Evolutionary conservation across 2,329 filamentous ascomycete species (phyloP).

Genomic region (Hymenoscyphus albidus): DNA sequence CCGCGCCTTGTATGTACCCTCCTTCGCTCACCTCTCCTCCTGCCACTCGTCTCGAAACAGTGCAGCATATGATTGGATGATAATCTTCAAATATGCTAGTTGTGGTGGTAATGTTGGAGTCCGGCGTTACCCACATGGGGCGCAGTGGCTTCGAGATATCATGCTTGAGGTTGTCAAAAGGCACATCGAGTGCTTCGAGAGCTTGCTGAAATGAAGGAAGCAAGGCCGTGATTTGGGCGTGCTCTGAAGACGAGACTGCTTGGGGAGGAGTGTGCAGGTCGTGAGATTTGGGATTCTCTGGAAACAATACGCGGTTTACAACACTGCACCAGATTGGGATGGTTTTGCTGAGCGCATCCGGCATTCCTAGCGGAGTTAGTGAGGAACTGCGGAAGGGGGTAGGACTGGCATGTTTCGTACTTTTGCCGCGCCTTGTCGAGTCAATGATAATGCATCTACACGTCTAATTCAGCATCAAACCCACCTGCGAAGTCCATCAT

Average conservation of each 20-base stretch:
- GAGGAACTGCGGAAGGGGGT: slow-evolving; percentile 4
- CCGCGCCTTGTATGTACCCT: slow-evolving; percentile 89
- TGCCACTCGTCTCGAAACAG: slow-evolving; percentile 68
- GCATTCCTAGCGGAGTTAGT: slow-evolving; percentile 59
- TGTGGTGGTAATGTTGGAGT: slow-evolving; percentile 47
- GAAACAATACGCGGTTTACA: slow-evolving; percentile 75
- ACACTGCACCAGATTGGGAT: slow-evolving; percentile 91
- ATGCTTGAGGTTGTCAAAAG: slow-evolving; percentile 50
- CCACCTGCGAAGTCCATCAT: background rate
- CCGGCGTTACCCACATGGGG: slow-evolving; percentile 75
- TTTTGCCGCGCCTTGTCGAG: slow-evolving; percentile 86
- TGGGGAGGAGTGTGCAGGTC: slow-evolving; percentile 67
- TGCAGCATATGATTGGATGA: slow-evolving; percentile 77
- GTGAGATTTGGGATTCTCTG: slow-evolving; percentile 44
- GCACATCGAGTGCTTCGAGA: slow-evolving; percentile 56
- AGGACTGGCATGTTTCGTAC: slow-evolving; percentile 40
- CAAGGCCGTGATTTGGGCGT: slow-evolving; percentile 64
- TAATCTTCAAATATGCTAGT: slow-evolving; percentile 52
- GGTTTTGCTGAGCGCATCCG: slow-evolving; percentile 90
- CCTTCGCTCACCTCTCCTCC: slow-evolving; percentile 66
- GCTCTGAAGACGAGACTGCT: slow-evolving; percentile 70
- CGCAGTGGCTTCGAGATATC: slow-evolving; percentile 68
- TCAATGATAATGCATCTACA: slow-evolving; percentile 77
- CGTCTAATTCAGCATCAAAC: slow-evolving; percentile 3
- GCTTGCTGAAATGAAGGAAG: slow-evolving; percentile 53